Evolutionary conservation across 208 protist species (phyloP).

Genomic region (Wallacemonas sp.): DNA sequence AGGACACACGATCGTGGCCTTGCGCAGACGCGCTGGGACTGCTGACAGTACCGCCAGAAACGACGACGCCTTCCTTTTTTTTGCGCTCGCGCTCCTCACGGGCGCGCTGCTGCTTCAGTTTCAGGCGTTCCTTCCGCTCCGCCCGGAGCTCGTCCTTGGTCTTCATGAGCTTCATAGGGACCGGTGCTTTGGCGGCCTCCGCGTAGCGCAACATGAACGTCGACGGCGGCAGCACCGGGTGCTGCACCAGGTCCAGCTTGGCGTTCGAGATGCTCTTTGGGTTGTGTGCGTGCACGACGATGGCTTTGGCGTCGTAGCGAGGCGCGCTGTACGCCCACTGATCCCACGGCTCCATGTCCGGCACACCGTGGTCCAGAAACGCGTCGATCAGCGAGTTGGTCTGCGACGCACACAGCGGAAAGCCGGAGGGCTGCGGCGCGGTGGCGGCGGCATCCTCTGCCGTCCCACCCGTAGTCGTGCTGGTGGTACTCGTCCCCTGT

Average conservation of each 20-base stretch:
- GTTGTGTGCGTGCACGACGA: slow-evolving; percentile 14
- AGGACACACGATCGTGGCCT: slow-evolving; percentile 63
- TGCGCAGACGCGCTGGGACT: not conserved
- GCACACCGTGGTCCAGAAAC: slow-evolving; percentile 67
- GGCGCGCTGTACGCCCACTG: slow-evolving; percentile 63
- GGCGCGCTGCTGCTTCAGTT: slow-evolving; percentile 45
- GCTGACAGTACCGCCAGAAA: not conserved
- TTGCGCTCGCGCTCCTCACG: slow-evolving; percentile 37
- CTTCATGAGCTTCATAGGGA: slow-evolving; percentile 40
- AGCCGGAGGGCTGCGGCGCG: not conserved
- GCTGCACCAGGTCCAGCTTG: slow-evolving; percentile 44
- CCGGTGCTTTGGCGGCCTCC: slow-evolving; percentile 18
- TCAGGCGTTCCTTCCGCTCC: slow-evolving; percentile 58
- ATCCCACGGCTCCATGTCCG: slow-evolving; percentile 87
- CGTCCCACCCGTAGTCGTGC: not conserved
- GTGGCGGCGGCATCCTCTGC: not conserved
- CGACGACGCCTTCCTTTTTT: not conserved
- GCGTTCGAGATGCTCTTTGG: slow-evolving; percentile 20
- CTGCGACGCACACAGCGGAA: slow-evolving; percentile 15
- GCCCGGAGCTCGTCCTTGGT: slow-evolving; percentile 67
- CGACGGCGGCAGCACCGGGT: slow-evolving; percentile 56
- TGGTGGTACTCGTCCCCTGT: not conserved
- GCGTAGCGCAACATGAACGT: slow-evolving; percentile 56
- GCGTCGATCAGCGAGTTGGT: slow-evolving; percentile 43
- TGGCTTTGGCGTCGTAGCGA: slow-evolving; percentile 41